Percentiles rank a stretch among this genome's conserved stretches.
phyloP scores from a whole-genome alignment of 106 monocot genomes.

The Alisma plantagoaquatica region DNA sequence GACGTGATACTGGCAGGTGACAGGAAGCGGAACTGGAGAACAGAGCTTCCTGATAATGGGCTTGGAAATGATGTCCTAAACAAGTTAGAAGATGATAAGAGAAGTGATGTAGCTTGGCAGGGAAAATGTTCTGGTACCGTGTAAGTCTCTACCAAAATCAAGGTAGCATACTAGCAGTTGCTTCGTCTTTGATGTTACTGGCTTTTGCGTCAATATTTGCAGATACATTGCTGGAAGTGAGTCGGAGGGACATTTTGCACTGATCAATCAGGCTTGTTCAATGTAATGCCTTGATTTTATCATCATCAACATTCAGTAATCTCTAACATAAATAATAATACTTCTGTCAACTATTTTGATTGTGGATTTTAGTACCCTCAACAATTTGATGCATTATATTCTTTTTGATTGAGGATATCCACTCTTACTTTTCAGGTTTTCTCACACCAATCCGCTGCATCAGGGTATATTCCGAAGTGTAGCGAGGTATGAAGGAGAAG shows the following conservation, averaged over 20 bases:
- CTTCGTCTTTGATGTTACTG: too few species aligned
- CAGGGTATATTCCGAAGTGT: slow-evolving; percentile 87
- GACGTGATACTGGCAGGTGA: slow-evolving; percentile 65
- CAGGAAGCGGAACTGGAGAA: slow-evolving; percentile 51
- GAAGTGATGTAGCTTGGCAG: slow-evolving; percentile 67
- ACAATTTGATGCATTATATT: too few species aligned
- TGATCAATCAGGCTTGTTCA: slow-evolving; percentile 88
- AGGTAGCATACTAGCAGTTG: too few species aligned
- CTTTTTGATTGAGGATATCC: too few species aligned
- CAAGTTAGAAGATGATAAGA: slow-evolving; percentile 56
- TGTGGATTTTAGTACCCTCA: too few species aligned
- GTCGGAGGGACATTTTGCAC: slow-evolving; percentile 71
- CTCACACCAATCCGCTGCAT: slow-evolving; percentile 95
- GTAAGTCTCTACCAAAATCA: too few species aligned
- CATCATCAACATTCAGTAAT: too few species aligned
- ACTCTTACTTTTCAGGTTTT: slow-evolving; percentile 56
- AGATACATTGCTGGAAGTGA: slow-evolving; percentile 90
- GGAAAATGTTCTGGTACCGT: slow-evolving; percentile 99
- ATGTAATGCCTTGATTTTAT: too few species aligned
- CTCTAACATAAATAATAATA: too few species aligned
- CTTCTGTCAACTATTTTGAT: too few species aligned
- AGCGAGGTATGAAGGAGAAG: slow-evolving; percentile 75
- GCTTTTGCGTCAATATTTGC: slow-evolving; percentile 24
- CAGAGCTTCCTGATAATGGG: slow-evolving; percentile 64
- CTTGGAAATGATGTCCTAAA: slow-evolving; percentile 47